Percentiles rank a stretch among this genome's conserved stretches.
phyloP scores from a whole-genome alignment of 1,284 basidiomycete genomes.

The Heliocybe sulcata region DNA sequence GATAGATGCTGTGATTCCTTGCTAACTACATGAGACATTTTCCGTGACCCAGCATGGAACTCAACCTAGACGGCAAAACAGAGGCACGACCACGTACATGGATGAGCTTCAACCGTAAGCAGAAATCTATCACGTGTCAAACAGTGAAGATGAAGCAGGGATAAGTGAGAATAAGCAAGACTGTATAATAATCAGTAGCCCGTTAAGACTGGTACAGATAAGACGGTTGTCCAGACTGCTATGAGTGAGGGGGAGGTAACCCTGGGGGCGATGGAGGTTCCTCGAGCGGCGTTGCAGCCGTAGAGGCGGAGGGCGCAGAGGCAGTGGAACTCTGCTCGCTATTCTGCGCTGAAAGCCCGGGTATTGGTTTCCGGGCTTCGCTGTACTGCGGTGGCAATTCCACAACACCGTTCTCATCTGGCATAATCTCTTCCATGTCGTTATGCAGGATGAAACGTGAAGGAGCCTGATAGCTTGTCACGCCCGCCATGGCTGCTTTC shows the following conservation, averaged over 20 bases:
- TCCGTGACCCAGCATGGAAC: background rate
- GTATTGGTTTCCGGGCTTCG: constrained; percentile 28
- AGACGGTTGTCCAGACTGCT: no score
- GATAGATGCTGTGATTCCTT: background rate
- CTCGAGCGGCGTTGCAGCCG: background rate
- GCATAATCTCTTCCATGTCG: constrained; percentile 52
- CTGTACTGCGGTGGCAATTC: constrained; percentile 74
- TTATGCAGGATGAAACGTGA: constrained; percentile 65
- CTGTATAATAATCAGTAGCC: no score
- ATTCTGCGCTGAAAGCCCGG: background rate
- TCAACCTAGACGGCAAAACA: no score
- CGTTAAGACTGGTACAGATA: no score
- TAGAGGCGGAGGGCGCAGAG: background rate
- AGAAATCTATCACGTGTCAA: no score
- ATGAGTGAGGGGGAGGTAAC: no score
- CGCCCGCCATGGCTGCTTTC: constrained; percentile 46
- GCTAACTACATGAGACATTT: background rate
- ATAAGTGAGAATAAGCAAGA: no score
- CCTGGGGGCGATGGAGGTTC: no score
- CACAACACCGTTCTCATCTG: constrained; percentile 47
- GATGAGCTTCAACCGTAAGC: no score
- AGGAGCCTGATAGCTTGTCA: constrained; percentile 28
- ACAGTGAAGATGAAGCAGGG: no score
- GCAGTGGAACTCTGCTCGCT: background rate
- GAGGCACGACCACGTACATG: no score